Evolutionary conservation across 2,329 filamentous ascomycete genomes (phyloP), one percentile per base, ranked within the genome.

Genomic region (Venturia aucupariae): DNA sequence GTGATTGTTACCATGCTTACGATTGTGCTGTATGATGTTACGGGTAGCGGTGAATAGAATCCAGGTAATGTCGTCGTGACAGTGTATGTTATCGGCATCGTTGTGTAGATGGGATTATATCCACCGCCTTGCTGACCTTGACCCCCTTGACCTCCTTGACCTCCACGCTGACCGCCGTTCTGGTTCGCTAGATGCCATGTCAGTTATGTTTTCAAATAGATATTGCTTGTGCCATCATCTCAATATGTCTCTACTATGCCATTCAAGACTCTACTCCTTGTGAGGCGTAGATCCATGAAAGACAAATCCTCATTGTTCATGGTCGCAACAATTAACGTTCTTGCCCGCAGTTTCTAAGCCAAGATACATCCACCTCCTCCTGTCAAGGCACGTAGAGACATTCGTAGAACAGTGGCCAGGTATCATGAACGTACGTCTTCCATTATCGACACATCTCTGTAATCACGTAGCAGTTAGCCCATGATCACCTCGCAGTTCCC

Each of bases 1-100:
- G 57, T 60, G n/a, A 41, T 27, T 22, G 57, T 60, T 35, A 60
- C 57, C 55, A 60, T n/a, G 22, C 55, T 60, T 6, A 59, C 55
- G 15, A 59, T 59, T 8, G 55, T 59, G 55, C 55, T 59, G 30
- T 59, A 59, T 6, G 27, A 38, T 59, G 55, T 35, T 59, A 59
- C 27, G 19, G 55, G 27, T 2, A n/a, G n/a, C n/a, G n/a, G n/a
- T n/a, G 55, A 59, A n/a, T 38, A 59, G 10, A 59, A 59, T 38
- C 55, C 55, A 32, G 55, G 55, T n/a, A 59, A 22, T 10, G 55
- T 59, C 19, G 27, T 6, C 8, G 55, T 59, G 30, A 59, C n/a
- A 1, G 55, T 59, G 27, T 59, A 59, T 5, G 55, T 59, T n/a
- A 59, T 41, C 38, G 55, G 55, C 55, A 19, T 35, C 15, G n/a